phyloP scores from a whole-genome alignment of 2,329 filamentous ascomycete species.

The Trichoderma sp. region DNA sequence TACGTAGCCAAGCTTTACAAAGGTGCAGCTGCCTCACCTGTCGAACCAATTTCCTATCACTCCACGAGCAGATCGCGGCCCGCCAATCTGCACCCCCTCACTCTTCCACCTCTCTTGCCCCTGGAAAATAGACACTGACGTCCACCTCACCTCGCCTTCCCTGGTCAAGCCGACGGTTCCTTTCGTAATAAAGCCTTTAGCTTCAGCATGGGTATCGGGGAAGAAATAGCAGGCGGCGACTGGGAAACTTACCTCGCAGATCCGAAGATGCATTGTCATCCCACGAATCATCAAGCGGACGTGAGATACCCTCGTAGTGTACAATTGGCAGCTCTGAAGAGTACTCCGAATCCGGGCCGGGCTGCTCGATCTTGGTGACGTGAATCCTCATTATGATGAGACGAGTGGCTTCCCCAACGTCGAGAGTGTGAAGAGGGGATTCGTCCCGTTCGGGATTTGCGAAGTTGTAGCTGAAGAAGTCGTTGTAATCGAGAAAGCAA shows the following conservation, averaged over 20 bases:
- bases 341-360: conserved; percentile 60
- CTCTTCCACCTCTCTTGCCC: conserved; percentile 74
- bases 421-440: conserved; percentile 56
- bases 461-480: conserved; percentile 75
- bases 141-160: conserved; percentile 75
- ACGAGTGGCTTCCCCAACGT: conserved; percentile 67
- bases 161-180: conserved; percentile 66
- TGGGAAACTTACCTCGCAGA: conserved; percentile 57
- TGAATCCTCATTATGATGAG: conserved; percentile 69
- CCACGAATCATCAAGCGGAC: conserved; percentile 64
- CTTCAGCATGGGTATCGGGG: conserved; percentile 29
- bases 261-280: conserved; percentile 70
- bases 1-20: neutral
- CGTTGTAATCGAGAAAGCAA: conserved; percentile 66
- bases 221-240: neutral
- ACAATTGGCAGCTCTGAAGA: conserved; percentile 64
- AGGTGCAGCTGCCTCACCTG: conserved; percentile 50
- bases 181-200: conserved; percentile 38
- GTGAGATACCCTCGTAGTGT: conserved; percentile 65
- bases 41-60: conserved; percentile 80
- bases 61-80: conserved; percentile 63
- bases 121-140: conserved; percentile 63
- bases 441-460: conserved; percentile 45
- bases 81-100: conserved; percentile 75
- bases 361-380: conserved; percentile 62